phyloP scores from a whole-genome alignment of 179 eudicot genomes.

The Silene vulgaris region DNA sequence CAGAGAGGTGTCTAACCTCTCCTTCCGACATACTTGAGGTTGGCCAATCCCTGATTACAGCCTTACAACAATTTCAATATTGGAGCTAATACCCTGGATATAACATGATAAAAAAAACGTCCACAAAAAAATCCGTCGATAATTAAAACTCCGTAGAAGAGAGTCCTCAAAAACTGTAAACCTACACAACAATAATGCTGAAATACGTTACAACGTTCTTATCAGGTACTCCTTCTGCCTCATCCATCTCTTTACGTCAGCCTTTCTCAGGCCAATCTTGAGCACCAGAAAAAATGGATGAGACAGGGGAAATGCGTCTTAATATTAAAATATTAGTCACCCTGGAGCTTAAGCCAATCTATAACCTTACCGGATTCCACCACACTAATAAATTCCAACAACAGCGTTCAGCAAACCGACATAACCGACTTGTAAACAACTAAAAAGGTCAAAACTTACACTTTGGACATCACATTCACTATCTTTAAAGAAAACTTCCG shows the following conservation, averaged over 20 bases:
- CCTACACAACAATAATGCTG: background rate
- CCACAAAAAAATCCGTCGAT: background rate
- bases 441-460: background rate
- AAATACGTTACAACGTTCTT: background rate
- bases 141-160: background rate
- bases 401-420: background rate
- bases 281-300: no score
- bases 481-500: no score
- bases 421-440: no score
- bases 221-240: background rate
- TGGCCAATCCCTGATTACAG: background rate
- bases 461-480: no score
- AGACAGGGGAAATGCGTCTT: background rate
- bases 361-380: background rate
- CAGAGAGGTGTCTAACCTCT: constrained; percentile 56
- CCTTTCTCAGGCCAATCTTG: background rate
- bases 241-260: background rate
- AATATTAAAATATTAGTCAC: background rate
- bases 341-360: background rate
- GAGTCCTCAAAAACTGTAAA: background rate
- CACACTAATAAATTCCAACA: background rate
- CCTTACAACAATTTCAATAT: background rate
- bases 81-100: background rate
- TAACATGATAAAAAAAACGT: background rate
- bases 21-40: constrained; percentile 46